Conservation (phyloP, 176 grass and related monocot species). For the Chloris gayana region DNA sequence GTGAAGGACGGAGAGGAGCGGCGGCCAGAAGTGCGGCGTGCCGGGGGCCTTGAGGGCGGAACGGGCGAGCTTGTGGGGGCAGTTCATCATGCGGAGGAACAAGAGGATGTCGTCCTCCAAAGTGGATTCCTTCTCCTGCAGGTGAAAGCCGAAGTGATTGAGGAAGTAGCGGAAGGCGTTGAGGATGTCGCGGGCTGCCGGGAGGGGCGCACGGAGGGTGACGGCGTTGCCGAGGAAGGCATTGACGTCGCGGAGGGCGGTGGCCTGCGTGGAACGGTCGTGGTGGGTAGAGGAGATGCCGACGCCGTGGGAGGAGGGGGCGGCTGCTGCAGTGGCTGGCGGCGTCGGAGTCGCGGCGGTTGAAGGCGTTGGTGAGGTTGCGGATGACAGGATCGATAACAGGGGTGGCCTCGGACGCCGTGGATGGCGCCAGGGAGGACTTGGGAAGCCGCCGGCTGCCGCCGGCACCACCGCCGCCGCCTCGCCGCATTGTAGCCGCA, state of each 20-base stretch:
- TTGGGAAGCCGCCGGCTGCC: conserved; percentile 42
- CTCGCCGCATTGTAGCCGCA: conserved; percentile 45
- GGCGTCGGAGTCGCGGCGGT: conserved; percentile 78
- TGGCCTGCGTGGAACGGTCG: conserved; percentile 61
- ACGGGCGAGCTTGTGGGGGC: conserved; percentile 58
- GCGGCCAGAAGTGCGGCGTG: conserved; percentile 84
- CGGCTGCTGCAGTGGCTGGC: conserved; percentile 68
- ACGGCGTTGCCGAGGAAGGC: conserved; percentile 52
- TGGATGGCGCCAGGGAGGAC: conserved; percentile 31
- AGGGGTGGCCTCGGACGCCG: conserved; percentile 19
- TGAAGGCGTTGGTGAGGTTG: conserved; percentile 62
- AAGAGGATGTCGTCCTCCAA: conserved; percentile 66
- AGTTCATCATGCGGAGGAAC: conserved; percentile 48
- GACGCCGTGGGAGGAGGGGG: conserved; percentile 44
- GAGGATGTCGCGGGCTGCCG: conserved; percentile 69
- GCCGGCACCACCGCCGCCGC: neutral
- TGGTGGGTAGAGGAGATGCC: conserved; percentile 9
- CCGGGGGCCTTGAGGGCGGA: conserved; percentile 80
- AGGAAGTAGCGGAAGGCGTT: conserved; percentile 63
- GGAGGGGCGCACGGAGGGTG: conserved; percentile 57
- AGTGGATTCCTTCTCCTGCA: neutral
- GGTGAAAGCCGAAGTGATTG: conserved; percentile 19
- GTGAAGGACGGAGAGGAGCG: conserved; percentile 67
- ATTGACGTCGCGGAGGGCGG: conserved; percentile 74
- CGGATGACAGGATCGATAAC: conserved; percentile 32